phyloP scores from a whole-genome alignment of 768 basidiomycete genomes.

The Lentinula lateritia region DNA sequence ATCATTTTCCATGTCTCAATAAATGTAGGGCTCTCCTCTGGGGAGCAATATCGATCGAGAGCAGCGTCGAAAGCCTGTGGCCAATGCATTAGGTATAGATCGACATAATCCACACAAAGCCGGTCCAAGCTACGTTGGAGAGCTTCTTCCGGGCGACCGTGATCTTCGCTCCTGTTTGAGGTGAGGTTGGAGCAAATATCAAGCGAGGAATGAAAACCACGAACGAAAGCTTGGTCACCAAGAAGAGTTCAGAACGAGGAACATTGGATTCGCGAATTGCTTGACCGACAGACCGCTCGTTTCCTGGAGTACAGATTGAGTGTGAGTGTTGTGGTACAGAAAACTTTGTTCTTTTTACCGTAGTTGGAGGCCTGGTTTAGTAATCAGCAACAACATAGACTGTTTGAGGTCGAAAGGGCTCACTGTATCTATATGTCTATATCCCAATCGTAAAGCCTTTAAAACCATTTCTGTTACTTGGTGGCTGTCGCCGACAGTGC shows the following conservation, averaged over 20 bases:
- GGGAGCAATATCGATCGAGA: slow-evolving; percentile 4
- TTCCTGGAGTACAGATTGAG: slow-evolving; percentile 13
- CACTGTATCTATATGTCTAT: slow-evolving; percentile 31
- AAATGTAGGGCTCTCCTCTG: slow-evolving; percentile 23
- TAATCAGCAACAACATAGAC: not conserved
- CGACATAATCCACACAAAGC: slow-evolving; percentile 36
- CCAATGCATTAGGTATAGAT: slow-evolving; percentile 43
- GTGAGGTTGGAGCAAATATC: slow-evolving; percentile 17
- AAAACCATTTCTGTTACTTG: slow-evolving; percentile 18
- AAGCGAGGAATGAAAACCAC: slow-evolving; percentile 7
- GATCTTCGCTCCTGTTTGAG: slow-evolving; percentile 23
- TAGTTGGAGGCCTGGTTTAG: slow-evolving; percentile 8
- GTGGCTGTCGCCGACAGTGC: slow-evolving; percentile 18
- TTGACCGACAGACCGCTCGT: slow-evolving; percentile 31
- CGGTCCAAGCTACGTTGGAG: slow-evolving; percentile 29
- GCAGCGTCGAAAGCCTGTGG: slow-evolving; percentile 18
- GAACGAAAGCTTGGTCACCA: slow-evolving; percentile 37
- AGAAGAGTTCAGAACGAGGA: slow-evolving; percentile 30
- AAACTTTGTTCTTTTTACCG: not conserved
- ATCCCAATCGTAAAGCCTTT: slow-evolving; percentile 21
- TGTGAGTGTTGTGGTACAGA: not conserved
- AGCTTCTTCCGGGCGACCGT: slow-evolving; percentile 25
- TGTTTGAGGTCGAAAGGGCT: not conserved
- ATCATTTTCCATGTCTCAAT: slow-evolving; percentile 35
- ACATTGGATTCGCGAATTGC: slow-evolving; percentile 34